Conservation (phyloP, 257 asterid species). For the Salvia splendens region DNA sequence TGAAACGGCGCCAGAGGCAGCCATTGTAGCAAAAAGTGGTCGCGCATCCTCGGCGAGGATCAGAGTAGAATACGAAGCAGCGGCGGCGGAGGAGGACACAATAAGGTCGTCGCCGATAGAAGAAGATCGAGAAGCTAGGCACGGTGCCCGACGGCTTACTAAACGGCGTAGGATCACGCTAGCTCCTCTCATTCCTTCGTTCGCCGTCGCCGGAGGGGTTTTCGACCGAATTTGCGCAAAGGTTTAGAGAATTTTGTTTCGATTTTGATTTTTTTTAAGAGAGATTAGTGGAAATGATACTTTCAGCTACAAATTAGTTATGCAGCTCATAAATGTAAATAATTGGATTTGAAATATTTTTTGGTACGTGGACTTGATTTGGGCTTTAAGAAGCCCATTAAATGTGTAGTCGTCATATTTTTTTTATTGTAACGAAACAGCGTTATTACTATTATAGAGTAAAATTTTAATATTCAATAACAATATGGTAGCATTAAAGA, state of each 20-base stretch:
- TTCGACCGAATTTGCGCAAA: constrained; percentile 8
- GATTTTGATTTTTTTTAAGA: no score
- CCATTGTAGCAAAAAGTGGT: constrained; percentile 42
- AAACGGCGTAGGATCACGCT: constrained; percentile 57
- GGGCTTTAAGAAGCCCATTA: not conserved
- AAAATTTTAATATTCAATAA: no score
- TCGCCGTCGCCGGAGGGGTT: constrained; percentile 12
- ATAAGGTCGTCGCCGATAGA: constrained; percentile 45
- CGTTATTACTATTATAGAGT: no score
- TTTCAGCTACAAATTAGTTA: not conserved
- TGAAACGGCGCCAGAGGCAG: constrained; percentile 28
- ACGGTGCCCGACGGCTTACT: constrained; percentile 34
- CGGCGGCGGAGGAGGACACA: constrained; percentile 64
- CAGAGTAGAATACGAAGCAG: constrained; percentile 56
- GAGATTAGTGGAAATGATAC: not conserved
- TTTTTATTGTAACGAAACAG: no score
- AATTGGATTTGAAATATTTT: no score
- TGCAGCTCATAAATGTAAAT: not conserved
- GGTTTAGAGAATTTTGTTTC: no score
- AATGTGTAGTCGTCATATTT: not conserved
- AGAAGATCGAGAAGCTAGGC: constrained; percentile 42
- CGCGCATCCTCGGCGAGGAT: constrained; percentile 49
- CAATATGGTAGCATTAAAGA: no score
- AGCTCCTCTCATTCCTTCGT: constrained; percentile 48
- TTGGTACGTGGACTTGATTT: not conserved